Conservation (phyloP, 148 eudicot genomes). For the Rhododendron henanense region DNA sequence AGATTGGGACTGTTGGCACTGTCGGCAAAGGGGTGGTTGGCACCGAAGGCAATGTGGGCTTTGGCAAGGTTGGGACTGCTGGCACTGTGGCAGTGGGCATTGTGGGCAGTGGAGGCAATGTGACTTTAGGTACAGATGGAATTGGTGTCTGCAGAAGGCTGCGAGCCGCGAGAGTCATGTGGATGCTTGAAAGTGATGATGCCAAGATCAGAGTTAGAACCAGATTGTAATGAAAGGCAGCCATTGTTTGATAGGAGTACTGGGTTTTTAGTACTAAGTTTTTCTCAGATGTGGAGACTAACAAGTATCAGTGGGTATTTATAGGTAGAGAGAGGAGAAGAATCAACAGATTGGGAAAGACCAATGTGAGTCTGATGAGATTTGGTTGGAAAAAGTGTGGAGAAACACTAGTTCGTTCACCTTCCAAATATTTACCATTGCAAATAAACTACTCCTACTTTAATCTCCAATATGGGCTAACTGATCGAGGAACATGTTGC, state of each 20-base stretch:
- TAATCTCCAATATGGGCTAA: no score
- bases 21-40: conserved; percentile 9
- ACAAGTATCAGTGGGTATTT: background rate
- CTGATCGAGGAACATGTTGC: no score
- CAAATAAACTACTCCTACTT: background rate
- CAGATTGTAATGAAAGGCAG: background rate
- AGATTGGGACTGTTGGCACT: background rate
- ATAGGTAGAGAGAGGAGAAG: no score
- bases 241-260: background rate
- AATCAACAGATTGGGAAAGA: conserved; percentile 1
- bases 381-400: background rate
- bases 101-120: background rate
- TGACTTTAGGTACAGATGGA: background rate
- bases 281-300: background rate
- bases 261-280: background rate
- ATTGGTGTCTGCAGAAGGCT: background rate
- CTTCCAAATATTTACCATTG: background rate
- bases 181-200: conserved; percentile 9
- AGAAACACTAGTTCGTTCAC: background rate
- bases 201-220: background rate
- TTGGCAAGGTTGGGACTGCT: conserved; percentile 11
- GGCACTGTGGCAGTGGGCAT: no score
- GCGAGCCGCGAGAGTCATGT: background rate
- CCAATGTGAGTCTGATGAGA: background rate
- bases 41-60: conserved; percentile 4